Evolutionary conservation across 2,329 filamentous ascomycete species (phyloP).

Genomic region (Rhynchosporium agropyri): DNA sequence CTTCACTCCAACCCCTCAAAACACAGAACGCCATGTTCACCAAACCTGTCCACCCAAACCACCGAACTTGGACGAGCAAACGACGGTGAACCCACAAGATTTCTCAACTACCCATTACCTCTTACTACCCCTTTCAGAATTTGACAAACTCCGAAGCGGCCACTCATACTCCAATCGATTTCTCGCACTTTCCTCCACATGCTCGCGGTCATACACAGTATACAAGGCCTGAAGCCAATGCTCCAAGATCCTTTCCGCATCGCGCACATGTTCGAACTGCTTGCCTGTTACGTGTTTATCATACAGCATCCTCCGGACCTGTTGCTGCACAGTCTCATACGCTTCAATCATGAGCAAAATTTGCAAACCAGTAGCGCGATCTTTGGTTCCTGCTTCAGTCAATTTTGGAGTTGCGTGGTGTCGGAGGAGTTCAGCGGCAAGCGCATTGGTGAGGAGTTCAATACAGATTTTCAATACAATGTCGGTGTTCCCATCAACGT

Average conservation of each 20-base stretch:
- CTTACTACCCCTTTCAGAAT: not conserved
- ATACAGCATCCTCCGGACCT: conserved; percentile 29
- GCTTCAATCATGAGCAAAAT: conserved; percentile 42
- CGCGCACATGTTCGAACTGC: conserved; percentile 26
- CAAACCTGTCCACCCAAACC: no score
- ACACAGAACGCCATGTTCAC: no score
- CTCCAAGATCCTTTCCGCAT: conserved; percentile 34
- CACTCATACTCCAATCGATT: not conserved
- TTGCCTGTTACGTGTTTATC: conserved; percentile 21
- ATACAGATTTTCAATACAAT: conserved; percentile 39
- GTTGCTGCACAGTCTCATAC: conserved; percentile 37
- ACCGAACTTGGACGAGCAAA: no score
- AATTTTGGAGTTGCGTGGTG: conserved; percentile 17
- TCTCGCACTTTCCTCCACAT: conserved; percentile 18
- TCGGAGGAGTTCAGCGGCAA: conserved; percentile 32
- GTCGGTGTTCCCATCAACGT: conserved; percentile 25
- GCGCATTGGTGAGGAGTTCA: conserved; percentile 38
- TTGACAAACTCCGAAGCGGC: not conserved
- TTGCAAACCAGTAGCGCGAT: conserved; percentile 37
- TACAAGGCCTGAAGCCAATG: conserved; percentile 39
- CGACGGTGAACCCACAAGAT: not conserved
- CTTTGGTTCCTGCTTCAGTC: conserved; percentile 5
- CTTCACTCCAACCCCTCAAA: no score
- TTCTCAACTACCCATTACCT: not conserved
- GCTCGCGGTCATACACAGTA: conserved; percentile 36